Conservation (phyloP, 495 filamentous ascomycete species). For the Penicillium egyptiacum region DNA sequence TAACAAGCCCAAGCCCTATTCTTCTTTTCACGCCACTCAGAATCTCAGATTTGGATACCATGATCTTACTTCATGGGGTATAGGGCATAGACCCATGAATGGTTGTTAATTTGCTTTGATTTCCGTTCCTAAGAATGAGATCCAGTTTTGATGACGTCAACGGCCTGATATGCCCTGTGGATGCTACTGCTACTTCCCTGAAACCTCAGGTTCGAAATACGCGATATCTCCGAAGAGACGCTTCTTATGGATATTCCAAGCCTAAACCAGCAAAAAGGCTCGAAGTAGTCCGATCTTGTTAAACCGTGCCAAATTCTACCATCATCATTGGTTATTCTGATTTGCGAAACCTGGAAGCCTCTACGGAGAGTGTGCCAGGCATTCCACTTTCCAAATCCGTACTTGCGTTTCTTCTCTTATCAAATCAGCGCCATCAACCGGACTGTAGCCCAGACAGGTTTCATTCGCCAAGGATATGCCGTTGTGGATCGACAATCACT, state of each 20-base stretch:
- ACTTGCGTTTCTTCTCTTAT: slow-evolving; percentile 2
- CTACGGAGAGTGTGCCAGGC: slow-evolving; percentile 9
- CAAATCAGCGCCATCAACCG: slow-evolving; percentile 19
- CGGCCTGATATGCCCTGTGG: not conserved
- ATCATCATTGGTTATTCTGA: not conserved
- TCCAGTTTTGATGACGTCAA: not conserved
- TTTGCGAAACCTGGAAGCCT: not conserved
- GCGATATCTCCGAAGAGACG: not conserved
- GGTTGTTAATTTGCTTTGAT: not conserved
- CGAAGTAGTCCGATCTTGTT: not conserved
- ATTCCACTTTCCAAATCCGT: slow-evolving; percentile 16
- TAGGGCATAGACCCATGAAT: not conserved
- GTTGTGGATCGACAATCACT: slow-evolving; percentile 12
- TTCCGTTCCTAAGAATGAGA: not conserved
- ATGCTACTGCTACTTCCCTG: no score
- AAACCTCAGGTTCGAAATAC: not conserved
- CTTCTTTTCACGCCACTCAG: not conserved
- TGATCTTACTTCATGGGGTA: not conserved
- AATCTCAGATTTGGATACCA: not conserved
- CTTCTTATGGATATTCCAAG: not conserved
- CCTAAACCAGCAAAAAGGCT: slow-evolving; percentile 10
- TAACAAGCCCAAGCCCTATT: not conserved
- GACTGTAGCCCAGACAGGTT: slow-evolving; percentile 8
- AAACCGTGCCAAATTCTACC: not conserved
- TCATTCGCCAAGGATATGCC: slow-evolving; percentile 17